These are phyloP conservation scores for Alloteropsis semialata DNA, from an alignment of 176 grass and related monocot species.

Conservation along the genomic window DNA sequence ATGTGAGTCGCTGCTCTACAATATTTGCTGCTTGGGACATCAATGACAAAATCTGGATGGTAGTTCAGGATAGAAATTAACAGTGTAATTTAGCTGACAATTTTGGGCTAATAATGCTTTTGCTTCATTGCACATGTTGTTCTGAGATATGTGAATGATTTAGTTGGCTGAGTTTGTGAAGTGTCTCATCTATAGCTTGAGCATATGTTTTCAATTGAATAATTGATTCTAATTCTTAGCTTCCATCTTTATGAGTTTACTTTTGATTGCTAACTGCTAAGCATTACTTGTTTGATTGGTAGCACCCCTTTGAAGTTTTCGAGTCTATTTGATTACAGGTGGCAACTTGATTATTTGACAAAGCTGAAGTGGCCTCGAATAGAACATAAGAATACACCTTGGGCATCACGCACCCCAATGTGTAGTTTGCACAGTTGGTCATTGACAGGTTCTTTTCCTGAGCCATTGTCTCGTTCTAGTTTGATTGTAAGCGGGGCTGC, in stretches of 20 bases:
- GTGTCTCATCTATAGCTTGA: slow-evolving; percentile 1
- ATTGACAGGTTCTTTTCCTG: slow-evolving; percentile 46
- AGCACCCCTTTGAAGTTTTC: slow-evolving; percentile 46
- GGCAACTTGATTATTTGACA: slow-evolving; percentile 80
- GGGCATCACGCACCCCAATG: slow-evolving; percentile 65
- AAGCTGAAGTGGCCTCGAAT: slow-evolving; percentile 93
- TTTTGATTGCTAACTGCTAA: slow-evolving; percentile 19
- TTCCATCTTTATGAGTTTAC: slow-evolving; percentile 13
- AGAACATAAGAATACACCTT: slow-evolving; percentile 72
- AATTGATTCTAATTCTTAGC: slow-evolving; percentile 21
- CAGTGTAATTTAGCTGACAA: slow-evolving; percentile 46
- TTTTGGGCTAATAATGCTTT: slow-evolving; percentile 38
- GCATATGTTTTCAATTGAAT: slow-evolving; percentile 23
- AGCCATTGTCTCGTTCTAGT: slow-evolving; percentile 40
- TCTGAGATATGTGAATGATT: slow-evolving; percentile 40
- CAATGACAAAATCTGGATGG: slow-evolving; percentile 33
- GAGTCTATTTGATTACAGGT: slow-evolving; percentile 82
- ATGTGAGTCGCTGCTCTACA: slow-evolving; percentile 82
- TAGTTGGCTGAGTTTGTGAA: slow-evolving; percentile 27
- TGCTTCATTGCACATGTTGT: slow-evolving; percentile 41
- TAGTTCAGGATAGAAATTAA: slow-evolving; percentile 34
- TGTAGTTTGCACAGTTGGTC: slow-evolving; percentile 87
- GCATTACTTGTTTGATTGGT: slow-evolving; percentile 24
- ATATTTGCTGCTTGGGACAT: slow-evolving; percentile 47
- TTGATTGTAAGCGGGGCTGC: slow-evolving; percentile 43